Evolutionary conservation across 73 alveolate genomes (phyloP), one percentile per base, ranked within the genome.

Genomic region (Paraurostyla sp.): DNA sequence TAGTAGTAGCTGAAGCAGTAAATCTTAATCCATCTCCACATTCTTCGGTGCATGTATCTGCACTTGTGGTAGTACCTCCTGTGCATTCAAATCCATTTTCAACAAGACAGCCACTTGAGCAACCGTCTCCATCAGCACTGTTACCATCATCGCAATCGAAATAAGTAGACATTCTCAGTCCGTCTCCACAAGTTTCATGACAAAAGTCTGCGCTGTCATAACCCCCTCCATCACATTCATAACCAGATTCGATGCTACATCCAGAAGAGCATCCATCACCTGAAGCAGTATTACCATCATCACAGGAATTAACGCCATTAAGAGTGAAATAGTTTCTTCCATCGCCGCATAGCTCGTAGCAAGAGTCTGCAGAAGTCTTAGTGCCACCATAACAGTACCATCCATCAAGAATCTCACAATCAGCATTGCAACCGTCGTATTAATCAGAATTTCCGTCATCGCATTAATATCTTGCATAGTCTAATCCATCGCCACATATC

Each of bases 291-390:
- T 46, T 46, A 18, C 57, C 13, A 46, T 46, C 57, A 46, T 46
- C 57, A 46, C 57, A 46, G 18, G 13, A 46, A 18, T 46, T 63
- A 43, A 43, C n/a, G 45, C 92, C 85, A 6, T 54, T 36, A 23
- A n/a, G n/a, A n/a, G n/a, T n/a, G n/a, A n/a, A n/a, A 23, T 41
- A 29, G 84, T 83, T 65, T 22, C 27, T 13, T 0, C 85, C 68
- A 68, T 83, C 92, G 33, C 92, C 92, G 48, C 92, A 83, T 13
- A 83, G 62, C 43, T 83, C 92, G 32, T 7, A 16, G 84, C 92
- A 83, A 0, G 42, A 29, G 65, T 80, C 91, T 62, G 62, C 62
- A 4, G 20, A 13, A 16, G 68, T 22, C 13, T 18, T 60, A 30
- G 68, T 13, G 13, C 82, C 82, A 15, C 82, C 68, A 22, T 15